Percentiles rank a stretch among this genome's conserved stretches.
phyloP scores from a whole-genome alignment of 345 rosid species.

The Excoecaria agallocha region DNA sequence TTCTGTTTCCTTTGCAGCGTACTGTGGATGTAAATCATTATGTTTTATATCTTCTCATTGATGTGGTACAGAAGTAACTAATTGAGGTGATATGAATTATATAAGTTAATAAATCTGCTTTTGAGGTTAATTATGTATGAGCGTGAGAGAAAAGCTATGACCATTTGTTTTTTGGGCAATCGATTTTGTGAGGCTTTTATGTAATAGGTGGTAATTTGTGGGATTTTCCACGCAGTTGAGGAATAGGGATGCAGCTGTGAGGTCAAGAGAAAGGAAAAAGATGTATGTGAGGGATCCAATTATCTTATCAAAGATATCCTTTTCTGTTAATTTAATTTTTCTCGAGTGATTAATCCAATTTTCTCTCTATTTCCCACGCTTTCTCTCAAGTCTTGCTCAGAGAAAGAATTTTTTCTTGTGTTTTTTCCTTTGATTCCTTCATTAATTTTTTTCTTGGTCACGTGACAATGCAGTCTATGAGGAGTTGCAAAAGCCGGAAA shows the following conservation, averaged over 20 bases:
- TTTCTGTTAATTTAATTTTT: constrained; percentile 7
- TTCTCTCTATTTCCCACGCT: neutral
- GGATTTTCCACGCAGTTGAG: constrained; percentile 63
- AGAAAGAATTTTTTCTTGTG: neutral
- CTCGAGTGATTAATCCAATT: neutral
- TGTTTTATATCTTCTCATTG: too few relatives aligned
- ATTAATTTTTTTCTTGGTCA: constrained; percentile 28
- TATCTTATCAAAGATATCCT: constrained; percentile 84
- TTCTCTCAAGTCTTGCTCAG: neutral
- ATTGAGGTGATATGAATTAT: neutral
- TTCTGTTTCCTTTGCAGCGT: too few relatives aligned
- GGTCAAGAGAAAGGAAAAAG: constrained; percentile 92
- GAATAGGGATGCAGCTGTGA: constrained; percentile 81
- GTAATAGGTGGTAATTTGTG: neutral
- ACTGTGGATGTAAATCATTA: too few relatives aligned
- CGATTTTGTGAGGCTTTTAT: neutral
- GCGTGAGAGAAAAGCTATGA: neutral
- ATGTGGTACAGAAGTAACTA: too few relatives aligned
- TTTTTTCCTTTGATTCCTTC: constrained; percentile 23
- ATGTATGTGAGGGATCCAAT: constrained; percentile 62
- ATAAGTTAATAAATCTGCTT: neutral
- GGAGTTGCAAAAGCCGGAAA: constrained; percentile 66
- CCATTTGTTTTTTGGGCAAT: neutral
- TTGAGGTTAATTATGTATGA: neutral
- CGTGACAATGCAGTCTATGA: constrained; percentile 84